Evolutionary conservation across 768 basidiomycete genomes (phyloP), one percentile per base, ranked within the genome.

Genomic region (Gloeophyllum trabeum): DNA sequence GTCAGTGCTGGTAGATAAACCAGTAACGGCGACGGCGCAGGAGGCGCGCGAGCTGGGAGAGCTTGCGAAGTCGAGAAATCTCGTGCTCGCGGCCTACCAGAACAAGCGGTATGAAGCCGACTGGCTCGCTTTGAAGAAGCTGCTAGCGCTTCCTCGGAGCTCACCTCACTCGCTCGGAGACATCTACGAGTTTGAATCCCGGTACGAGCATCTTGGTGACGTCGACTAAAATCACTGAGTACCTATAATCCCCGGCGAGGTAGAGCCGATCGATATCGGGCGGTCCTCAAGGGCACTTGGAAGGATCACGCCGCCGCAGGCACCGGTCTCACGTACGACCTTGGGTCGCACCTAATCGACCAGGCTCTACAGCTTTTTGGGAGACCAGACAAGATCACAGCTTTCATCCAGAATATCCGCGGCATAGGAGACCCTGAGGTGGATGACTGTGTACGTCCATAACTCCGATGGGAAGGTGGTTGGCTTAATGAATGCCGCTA

Each of bases 331-430:
- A 74, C 78, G 2, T 92, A 78, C 56, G 87, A 92, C 56, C 69
- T 92, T 18, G 88, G 84, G 3, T 63, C 81, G 5, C 87, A 92
- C 57, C 67, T 89, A 20, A 75, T 90, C 48, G 86, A 90, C 61
- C 86, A 90, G 58, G 67, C 75, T 4, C 62, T 90, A 22, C 64
- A 65, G 7, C 69, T 92, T 32, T 91, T 91, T 53, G 90, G 89
- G 26, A 65, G 75, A 38, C 89, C 90, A 0, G 54, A 67, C 23
- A 74, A 59, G 43, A 59, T 92, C 21, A 81, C 81, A 3, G 83
- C 78, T 1, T 75, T 83, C 52, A 63, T 79, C 20, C 73, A 79
- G 52, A 89, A 89, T 54, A 59, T 77, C 28, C 71, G 85, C 41
- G 73, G 73, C n/a, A 58, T 77, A 50, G 83, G 81, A 4, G 63